Base-by-base conservation (phyloP, 2,329 filamentous ascomycete genomes). In the Didymella sp. region DNA sequence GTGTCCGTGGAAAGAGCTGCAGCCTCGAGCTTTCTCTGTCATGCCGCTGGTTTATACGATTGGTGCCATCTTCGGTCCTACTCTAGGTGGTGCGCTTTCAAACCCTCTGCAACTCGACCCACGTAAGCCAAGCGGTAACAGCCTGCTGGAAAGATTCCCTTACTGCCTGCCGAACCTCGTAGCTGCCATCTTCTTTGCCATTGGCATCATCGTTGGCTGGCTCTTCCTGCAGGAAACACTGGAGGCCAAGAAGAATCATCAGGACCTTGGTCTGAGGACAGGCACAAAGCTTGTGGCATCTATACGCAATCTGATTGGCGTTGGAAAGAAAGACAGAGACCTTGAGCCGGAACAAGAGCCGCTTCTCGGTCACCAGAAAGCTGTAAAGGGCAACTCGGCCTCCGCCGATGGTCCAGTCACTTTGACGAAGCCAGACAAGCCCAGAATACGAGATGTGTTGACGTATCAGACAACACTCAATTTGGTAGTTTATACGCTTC, bases 31-130 rank as follows among this genome's bases (percentile, higher is more conserved):
- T 0, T 98, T 98, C 75, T 92, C 89, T 62, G 82, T 98, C 42
- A 97, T 98, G 93, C 94, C 94, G 4, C 78, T 98, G 15, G 90
- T 89, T 1, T 98, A 92, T 89, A 92, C 88, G 11, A 80, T 97
- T 49, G 94, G 94, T 0, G 90, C 87, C 31, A 91, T 96, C 33
- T 90, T 96, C 64, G 94, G 94, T 0, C 94, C 94, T 1, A 74
- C 87, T 4, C 89, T 98, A 69, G 94, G 94, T 25, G 94, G 94
- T 4, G 88, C 92, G 59, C 86, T 98, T 58, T 91, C 92, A 8
- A 88, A 91, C 56, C 94, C 94, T 0, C 87, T 88, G 1, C 83
- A 88, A 57, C 88, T 92, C 56, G 87, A 89, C 69, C 92, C 92
- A 0, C 76, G 77, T 2, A 55, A 92, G 3, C 96, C 96, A 68